Conservation (phyloP, 441 rosid species). For the Gossypium davidsonii region DNA sequence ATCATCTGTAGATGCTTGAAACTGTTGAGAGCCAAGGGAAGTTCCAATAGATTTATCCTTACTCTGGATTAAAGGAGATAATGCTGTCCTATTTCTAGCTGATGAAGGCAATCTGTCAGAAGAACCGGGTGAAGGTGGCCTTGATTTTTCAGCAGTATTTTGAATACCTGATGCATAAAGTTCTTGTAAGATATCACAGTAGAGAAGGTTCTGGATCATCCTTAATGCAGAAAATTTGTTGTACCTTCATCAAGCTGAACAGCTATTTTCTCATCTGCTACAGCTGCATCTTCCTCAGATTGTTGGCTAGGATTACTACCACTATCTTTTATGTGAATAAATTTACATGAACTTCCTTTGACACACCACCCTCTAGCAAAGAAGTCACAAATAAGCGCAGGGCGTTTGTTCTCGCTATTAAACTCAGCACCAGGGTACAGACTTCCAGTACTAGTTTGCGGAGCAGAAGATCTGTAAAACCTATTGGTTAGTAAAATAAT, state of each 20-base stretch:
- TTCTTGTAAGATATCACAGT: slow-evolving; percentile 22
- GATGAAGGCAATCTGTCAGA: slow-evolving; percentile 24
- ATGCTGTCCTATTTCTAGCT: slow-evolving; percentile 22
- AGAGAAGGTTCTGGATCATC: slow-evolving; percentile 19
- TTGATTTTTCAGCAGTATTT: slow-evolving; percentile 15
- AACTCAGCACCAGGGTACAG: slow-evolving; percentile 31
- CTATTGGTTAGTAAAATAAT: slow-evolving; percentile 30
- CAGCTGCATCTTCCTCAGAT: slow-evolving; percentile 27
- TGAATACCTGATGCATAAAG: slow-evolving; percentile 32
- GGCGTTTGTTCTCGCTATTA: slow-evolving; percentile 40
- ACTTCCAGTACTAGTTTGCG: slow-evolving; percentile 32
- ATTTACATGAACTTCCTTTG: slow-evolving; percentile 72
- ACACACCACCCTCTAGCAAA: slow-evolving; percentile 85
- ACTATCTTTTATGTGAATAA: slow-evolving; percentile 55
- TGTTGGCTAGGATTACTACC: slow-evolving; percentile 23
- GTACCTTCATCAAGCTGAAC: slow-evolving; percentile 52
- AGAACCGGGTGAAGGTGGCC: slow-evolving; percentile 20
- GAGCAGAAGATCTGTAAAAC: slow-evolving; percentile 44
- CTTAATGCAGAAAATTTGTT: slow-evolving; percentile 14
- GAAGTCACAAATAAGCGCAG: slow-evolving; percentile 59
- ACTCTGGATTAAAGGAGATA: slow-evolving; percentile 20
- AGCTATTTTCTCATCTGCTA: slow-evolving; percentile 26
- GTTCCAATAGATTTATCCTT: slow-evolving; percentile 25
- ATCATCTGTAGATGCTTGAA: slow-evolving; percentile 31
- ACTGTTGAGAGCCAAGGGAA: slow-evolving; percentile 23